Percentiles rank a stretch among this genome's conserved stretches.
phyloP scores from a whole-genome alignment of 805 yeast genomes.

The Candida schatavii region DNA sequence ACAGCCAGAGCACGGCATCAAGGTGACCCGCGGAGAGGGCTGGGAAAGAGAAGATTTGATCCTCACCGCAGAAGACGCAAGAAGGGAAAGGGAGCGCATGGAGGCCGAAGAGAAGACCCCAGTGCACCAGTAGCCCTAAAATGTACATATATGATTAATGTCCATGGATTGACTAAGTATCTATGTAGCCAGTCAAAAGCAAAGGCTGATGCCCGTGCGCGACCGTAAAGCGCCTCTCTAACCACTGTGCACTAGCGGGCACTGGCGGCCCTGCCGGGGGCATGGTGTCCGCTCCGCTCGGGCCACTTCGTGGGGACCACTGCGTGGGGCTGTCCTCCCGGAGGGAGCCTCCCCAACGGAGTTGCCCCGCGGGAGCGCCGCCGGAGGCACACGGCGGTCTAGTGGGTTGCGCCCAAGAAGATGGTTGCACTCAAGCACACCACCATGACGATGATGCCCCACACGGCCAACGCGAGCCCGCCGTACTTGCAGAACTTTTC shows the following conservation, averaged over 20 bases:
- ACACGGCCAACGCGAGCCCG: constrained; percentile 44
- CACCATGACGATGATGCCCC: constrained; percentile 56
- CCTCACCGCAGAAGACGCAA: constrained; percentile 3
- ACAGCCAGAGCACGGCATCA: constrained; percentile 39
- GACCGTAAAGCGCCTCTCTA: no score
- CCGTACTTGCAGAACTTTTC: constrained; percentile 35
- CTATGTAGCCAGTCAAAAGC: neutral
- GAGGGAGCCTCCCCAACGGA: no score
- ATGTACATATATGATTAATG: neutral
- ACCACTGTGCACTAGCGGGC: no score
- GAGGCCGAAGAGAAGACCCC: no score
- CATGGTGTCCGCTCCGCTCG: no score
- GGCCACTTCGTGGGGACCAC: no score
- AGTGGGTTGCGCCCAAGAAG: constrained; percentile 39
- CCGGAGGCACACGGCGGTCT: no score
- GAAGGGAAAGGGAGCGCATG: no score
- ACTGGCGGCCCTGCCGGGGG: no score
- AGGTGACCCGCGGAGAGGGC: constrained; percentile 30
- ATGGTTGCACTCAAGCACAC: constrained; percentile 52
- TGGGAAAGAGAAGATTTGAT: constrained; percentile 41
- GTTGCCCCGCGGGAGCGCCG: no score
- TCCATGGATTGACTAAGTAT: neutral
- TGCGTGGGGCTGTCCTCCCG: no score
- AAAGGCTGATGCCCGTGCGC: no score
- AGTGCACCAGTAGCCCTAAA: neutral